phyloP scores from a whole-genome alignment of 2,329 filamentous ascomycete species.

The Neonectria coccinea region DNA sequence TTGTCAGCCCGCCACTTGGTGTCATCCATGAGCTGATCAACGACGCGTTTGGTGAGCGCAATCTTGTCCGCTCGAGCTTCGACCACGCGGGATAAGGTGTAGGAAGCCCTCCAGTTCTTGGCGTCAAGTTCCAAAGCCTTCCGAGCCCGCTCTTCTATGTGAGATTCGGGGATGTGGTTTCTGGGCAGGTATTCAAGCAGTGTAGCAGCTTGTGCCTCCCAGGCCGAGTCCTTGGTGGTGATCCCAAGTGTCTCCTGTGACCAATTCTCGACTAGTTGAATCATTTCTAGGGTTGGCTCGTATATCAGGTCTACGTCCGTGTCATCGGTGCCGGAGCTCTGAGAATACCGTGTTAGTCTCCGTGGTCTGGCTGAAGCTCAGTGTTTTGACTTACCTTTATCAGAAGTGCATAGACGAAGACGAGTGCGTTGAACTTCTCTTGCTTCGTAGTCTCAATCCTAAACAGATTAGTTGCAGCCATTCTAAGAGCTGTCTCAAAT shows the following conservation, averaged over 20 bases:
- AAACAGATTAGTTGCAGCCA: no score
- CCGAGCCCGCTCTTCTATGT: constrained; percentile 1
- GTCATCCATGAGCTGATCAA: constrained; percentile 13
- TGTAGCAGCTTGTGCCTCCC: constrained; percentile 19
- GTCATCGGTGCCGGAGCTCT: neutral
- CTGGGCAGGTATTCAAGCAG: constrained; percentile 6
- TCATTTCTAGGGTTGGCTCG: constrained; percentile 7
- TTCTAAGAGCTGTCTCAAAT: no score
- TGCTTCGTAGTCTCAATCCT: no score
- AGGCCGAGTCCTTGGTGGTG: constrained; percentile 5
- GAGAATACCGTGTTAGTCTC: no score
- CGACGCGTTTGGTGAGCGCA: neutral
- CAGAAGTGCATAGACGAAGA: no score
- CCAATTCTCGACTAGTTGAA: constrained; percentile 18
- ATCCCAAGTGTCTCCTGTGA: constrained; percentile 6
- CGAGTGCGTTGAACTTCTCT: no score
- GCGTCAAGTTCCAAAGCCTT: constrained; percentile 23
- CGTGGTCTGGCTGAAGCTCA: no score
- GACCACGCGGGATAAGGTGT: neutral
- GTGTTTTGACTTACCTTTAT: no score
- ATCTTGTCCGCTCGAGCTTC: neutral
- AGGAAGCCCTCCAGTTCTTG: constrained; percentile 13
- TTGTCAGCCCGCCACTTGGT: constrained; percentile 2
- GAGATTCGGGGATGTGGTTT: constrained; percentile 7
- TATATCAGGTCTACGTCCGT: neutral